Evolutionary conservation across 176 grass and related monocot genomes (phyloP), one percentile per base, ranked within the genome.

Genomic region (Aegilops tauschii): DNA sequence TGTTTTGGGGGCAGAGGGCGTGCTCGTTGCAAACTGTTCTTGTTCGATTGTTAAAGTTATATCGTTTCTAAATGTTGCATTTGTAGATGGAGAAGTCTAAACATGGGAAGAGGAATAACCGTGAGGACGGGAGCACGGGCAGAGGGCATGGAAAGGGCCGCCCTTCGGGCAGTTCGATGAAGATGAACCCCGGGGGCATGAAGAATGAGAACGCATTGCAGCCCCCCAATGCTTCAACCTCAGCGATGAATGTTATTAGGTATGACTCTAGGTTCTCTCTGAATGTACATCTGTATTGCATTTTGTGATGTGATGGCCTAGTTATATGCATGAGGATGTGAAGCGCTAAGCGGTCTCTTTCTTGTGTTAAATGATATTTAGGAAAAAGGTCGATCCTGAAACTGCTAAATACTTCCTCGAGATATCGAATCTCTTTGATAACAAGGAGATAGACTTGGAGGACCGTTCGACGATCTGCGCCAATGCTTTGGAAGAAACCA

Each of bases 401-500:
- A 96, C 96, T 14, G 80, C 84, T 28, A 98, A 87, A 71, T 98
- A 98, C 78, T 98, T 92, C 71, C 61, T 91, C 39, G 96, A 94
- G 93, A 94, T 98, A 78, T 85, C 93, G 37, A 94, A 94, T 69
- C 77, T 96, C 18, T 94, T 98, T 89, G 88, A 96, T 31, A 91
- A 77, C 14, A 94, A 94, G 67, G 85, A 78, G 28, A 86, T 98
- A 62, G 93, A 96, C 63, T 59, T 96, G 49, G 96, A 98, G 45
- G 93, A 98, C 62, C 90, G 90, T 28, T 83, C 90, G 0, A 67
- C 93, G 29, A 96, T 98, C 81, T 98, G 93, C 9, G 76, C 80
- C 63, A 98, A 98, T 89, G 96, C 93, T 49, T 86, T 96, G 66
- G 96, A 98, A 82, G 96, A 98, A 94, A 87, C 96, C 28, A 95